These are phyloP conservation scores for Aspergillus sp. DNA, from an alignment of 2,329 filamentous ascomycete genomes.

Conservation along the genomic window DNA sequence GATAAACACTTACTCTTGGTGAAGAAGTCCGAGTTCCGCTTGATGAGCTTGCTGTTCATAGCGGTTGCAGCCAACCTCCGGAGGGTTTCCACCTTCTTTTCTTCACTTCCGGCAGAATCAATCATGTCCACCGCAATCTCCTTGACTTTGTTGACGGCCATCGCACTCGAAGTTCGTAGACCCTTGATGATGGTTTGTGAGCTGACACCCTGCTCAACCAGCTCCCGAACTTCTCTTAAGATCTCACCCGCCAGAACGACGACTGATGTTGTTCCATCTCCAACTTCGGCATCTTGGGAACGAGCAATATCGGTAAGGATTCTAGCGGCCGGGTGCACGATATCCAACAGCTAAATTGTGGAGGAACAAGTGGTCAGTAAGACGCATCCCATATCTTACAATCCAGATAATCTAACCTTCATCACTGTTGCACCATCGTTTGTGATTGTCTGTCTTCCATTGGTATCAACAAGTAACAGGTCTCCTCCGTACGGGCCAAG, in stretches of 20 bases:
- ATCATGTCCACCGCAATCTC: slow-evolving; percentile 75
- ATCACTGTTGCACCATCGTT: slow-evolving; percentile 99
- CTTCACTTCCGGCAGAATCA: slow-evolving; percentile 75
- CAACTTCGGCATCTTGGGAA: slow-evolving; percentile 98
- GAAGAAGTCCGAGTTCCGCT: slow-evolving; percentile 95
- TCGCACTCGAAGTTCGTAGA: slow-evolving; percentile 77
- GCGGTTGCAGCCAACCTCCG: slow-evolving; percentile 87
- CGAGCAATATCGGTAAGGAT: slow-evolving; percentile 97
- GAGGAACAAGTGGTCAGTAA: slow-evolving; percentile 10
- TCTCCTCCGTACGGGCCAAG: slow-evolving; percentile 96
- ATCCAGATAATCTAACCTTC: slow-evolving; percentile 64
- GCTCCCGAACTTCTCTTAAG: slow-evolving; percentile 92
- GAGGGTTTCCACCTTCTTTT: slow-evolving; percentile 84
- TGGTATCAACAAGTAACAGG: slow-evolving; percentile 90
- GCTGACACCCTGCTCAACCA: slow-evolving; percentile 95
- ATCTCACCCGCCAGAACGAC: slow-evolving; percentile 98
- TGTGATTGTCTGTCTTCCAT: slow-evolving; percentile 95
- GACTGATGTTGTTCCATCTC: slow-evolving; percentile 95
- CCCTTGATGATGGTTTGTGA: slow-evolving; percentile 98
- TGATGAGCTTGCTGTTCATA: slow-evolving; percentile 99
- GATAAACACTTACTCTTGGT: slow-evolving; percentile 72
- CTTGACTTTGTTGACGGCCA: slow-evolving; percentile 98
- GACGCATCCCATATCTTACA: neutral
- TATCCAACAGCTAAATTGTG: slow-evolving; percentile 76
- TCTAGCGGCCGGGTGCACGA: slow-evolving; percentile 93